These are phyloP conservation scores for Coniochaeta sp. DNA, from an alignment of 2,329 filamentous ascomycete genomes.

Conservation along the genomic window DNA sequence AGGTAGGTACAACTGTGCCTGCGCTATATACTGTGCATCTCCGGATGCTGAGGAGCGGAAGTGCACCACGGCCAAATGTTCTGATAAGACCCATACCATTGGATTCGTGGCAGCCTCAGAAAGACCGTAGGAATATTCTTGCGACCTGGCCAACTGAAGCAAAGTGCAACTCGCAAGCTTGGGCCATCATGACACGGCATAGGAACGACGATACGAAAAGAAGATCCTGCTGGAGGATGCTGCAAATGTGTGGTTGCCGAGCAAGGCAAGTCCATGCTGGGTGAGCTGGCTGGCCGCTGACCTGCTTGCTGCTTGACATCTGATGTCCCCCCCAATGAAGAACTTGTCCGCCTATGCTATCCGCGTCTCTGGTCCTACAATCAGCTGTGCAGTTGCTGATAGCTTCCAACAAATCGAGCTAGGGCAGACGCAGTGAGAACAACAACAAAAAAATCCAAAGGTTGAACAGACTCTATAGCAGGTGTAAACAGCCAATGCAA, in stretches of 20 bases:
- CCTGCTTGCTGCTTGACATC: background rate
- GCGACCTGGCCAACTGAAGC: background rate
- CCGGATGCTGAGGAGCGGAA: background rate
- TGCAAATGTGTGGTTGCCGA: background rate
- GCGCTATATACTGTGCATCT: too few species aligned
- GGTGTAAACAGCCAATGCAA: background rate
- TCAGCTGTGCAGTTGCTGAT: background rate
- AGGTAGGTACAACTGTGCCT: too few species aligned
- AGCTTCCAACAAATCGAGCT: background rate
- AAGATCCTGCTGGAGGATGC: background rate
- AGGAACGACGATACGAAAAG: background rate
- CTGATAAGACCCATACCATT: background rate
- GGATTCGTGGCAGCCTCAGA: background rate
- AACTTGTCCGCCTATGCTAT: background rate
- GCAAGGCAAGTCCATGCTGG: background rate
- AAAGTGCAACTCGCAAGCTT: background rate
- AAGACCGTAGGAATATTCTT: too few species aligned
- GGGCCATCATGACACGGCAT: background rate
- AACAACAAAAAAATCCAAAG: background rate
- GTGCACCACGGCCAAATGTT: background rate
- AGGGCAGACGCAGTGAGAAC: background rate
- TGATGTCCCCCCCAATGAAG: background rate
- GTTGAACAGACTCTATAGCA: background rate
- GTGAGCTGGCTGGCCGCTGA: background rate
- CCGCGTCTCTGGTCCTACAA: background rate